Evolutionary conservation across 1,139 yeast genomes (phyloP), one percentile per base, ranked within the genome.

Genomic region (Candida sp.): DNA sequence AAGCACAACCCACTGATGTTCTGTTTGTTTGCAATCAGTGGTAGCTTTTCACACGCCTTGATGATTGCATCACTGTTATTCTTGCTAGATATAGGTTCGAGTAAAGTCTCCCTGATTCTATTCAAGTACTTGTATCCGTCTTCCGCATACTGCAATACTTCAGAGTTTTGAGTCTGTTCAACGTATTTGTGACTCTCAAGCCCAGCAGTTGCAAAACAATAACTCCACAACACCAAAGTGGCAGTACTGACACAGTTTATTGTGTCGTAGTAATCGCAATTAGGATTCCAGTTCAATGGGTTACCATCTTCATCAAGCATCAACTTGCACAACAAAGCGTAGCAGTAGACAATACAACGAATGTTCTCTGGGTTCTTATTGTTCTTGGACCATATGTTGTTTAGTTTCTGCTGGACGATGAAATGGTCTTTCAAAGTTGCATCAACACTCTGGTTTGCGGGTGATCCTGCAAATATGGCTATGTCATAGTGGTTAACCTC

Each of bases 391-490:
- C 88, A 86, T 58, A 81, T 82, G 39, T 61, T 65, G 48, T 64
- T 70, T 42, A 86, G 74, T 61, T 84, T 81, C 38, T 73, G 72
- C 58, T 76, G 81, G 27, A 82, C 88, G 33, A 77, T 73, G 54
- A 70, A 72, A 58, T 80, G 78, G 62, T 81, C 94, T 50, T 76
- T 73, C 23, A 73, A 66, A 6, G 83, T 79, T 2, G 91, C 88
- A 49, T 77, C 78, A 30, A 89, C 96, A 64, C 89, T 90, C 85
- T 89, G 87, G 58, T 91, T 80, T 62, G 88, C 84, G 0, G 96
- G 94, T 1, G 92, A 88, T 1, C 97, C 97, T 5, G 93, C 88
- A 64, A 77, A 86, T 7, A 88, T 85, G 49, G 88, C 89, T 51
- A 88, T 81, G 65, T 90, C 96, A 65, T 88, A 85, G 56, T 89